Evolutionary conservation across 1,139 yeast genomes (phyloP), one percentile per base, ranked within the genome.

Genomic region (Maudiozyma humilis): DNA sequence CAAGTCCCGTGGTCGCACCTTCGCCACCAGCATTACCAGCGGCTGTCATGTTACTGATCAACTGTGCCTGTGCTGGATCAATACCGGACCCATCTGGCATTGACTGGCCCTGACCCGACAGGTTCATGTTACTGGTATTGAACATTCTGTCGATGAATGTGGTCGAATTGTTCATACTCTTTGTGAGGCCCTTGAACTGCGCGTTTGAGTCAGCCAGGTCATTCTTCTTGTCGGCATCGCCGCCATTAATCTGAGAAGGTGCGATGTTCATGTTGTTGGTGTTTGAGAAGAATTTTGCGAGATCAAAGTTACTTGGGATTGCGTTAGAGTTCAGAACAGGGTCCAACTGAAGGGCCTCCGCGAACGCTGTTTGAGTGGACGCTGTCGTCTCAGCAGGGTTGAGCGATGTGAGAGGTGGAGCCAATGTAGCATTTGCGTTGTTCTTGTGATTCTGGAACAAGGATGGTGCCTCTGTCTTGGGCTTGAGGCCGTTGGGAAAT

Each of bases 321-420:
- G 48, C 42, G 41, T 53, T 55, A 25, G 51, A 18, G 51, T 60
- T 36, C 53, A 59, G 42, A 49, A 60, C 40, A 45, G 53, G 51
- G 32, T 48, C 51, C n/a, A 46, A 38, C 30, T 60, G 60, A 25
- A 60, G 49, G 1, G 63, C 63, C 37, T 56, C 62, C 3, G 53
- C 56, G 42, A 60, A 53, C 2, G 55, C 53, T 20, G 50, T 54
- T 29, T 53, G 55, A 4, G 54, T 50, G 6, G 49, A 43, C 7
- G 25, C 38, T 3, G 41, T 30, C 23, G 32, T 18, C n/a, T 15
- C 32, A n/a, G n/a, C n/a, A n/a, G n/a, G 25, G 13, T 10, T 10
- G 31, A 27, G 12, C 13, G 31, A 27, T 13, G 13, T 27, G 13
- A 10, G 10, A n/a, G n/a, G n/a, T n/a, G n/a, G n/a, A n/a, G n/a